phyloP scores from a whole-genome alignment of 495 filamentous ascomycete genomes.

The Talaromyces stipitatus region DNA sequence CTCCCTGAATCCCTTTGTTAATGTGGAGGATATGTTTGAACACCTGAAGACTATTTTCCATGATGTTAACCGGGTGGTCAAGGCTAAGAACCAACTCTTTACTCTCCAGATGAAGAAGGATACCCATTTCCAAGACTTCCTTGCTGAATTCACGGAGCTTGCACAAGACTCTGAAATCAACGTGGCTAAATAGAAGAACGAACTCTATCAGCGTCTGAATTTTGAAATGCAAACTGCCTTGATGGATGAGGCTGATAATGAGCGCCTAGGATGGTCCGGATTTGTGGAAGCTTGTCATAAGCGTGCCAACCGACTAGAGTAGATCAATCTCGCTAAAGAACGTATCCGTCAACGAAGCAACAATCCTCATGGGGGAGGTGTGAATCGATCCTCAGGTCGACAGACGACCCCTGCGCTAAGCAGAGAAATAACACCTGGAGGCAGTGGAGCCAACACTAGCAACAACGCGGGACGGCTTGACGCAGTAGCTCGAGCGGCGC shows the following conservation, averaged over 20 bases:
- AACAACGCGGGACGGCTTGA: not conserved
- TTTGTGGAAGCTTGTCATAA: not conserved
- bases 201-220: not conserved
- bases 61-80: not conserved
- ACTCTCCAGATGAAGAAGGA: not conserved
- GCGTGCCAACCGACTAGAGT: not conserved
- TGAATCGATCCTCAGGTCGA: not conserved
- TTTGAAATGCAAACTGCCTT: not conserved
- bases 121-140: slow-evolving; percentile 6
- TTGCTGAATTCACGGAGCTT: slow-evolving; percentile 5
- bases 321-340: not conserved
- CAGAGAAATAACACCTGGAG: not conserved
- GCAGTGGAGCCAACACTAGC: not conserved
- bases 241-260: not conserved
- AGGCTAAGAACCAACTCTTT: not conserved
- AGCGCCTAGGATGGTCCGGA: not conserved
- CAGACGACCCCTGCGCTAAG: not conserved
- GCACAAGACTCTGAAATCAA: not conserved
- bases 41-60: not conserved
- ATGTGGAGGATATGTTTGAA: not conserved
- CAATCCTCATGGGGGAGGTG: not conserved
- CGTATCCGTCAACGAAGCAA: not conserved
- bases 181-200: not conserved
- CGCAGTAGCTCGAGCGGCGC: not conserved
- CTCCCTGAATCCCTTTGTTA: not conserved